phyloP scores from a whole-genome alignment of 345 rosid species.

The Salix udensis region DNA sequence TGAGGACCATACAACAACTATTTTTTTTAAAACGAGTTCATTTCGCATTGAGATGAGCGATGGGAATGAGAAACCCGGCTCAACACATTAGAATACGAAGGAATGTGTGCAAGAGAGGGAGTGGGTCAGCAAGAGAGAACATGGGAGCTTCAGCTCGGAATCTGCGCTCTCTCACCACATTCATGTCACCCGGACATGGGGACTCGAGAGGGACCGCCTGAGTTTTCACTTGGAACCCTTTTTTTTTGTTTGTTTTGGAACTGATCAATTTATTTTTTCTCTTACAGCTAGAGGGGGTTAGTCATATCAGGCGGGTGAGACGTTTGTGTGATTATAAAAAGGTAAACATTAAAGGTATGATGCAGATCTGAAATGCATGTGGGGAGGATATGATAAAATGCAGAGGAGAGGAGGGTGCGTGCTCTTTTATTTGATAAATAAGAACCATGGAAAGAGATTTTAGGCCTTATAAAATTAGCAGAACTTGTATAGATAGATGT shows the following conservation, averaged over 20 bases:
- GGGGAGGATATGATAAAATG: slow-evolving; percentile 19
- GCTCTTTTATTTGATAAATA: not conserved
- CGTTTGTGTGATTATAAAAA: slow-evolving; percentile 6
- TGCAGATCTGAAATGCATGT: slow-evolving; percentile 38
- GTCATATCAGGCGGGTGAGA: slow-evolving; percentile 16
- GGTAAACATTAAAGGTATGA: not conserved
- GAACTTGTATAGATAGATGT: not conserved
- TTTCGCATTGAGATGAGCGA: not conserved
- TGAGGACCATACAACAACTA: not conserved
- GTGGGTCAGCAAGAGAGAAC: slow-evolving; percentile 25
- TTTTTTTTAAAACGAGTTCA: not conserved
- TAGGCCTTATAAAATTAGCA: not conserved
- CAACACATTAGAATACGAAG: slow-evolving; percentile 14
- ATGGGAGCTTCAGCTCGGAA: slow-evolving; percentile 28
- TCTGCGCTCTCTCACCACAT: slow-evolving; percentile 21
- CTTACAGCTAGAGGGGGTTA: not conserved
- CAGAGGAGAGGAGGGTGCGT: not conserved
- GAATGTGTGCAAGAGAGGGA: slow-evolving; percentile 21
- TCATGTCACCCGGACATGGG: slow-evolving; percentile 27
- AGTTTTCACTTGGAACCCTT: too few relatives aligned
- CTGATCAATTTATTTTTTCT: too few relatives aligned
- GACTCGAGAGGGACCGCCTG: not conserved
- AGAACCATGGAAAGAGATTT: slow-evolving; percentile 19
- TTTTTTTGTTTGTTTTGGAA: too few relatives aligned
- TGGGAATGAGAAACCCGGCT: slow-evolving; percentile 13